These are phyloP conservation scores for Babesia sp. DNA, from an alignment of 169 alveolate genomes.

Conservation along the genomic window DNA sequence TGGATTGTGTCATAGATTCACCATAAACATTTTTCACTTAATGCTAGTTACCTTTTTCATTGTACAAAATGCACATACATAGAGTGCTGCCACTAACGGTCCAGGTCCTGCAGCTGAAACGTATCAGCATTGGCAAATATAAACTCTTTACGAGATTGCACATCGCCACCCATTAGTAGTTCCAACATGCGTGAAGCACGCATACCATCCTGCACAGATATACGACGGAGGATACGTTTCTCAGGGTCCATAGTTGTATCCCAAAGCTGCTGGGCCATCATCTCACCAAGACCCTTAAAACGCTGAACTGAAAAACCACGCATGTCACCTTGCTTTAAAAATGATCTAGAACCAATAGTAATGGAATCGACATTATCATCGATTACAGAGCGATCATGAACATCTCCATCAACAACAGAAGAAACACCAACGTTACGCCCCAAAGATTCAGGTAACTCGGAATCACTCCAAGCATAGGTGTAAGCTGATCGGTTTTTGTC, in stretches of 20 bases:
- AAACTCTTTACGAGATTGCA: constrained; percentile 74
- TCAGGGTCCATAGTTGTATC: constrained; percentile 82
- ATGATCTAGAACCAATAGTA: background rate
- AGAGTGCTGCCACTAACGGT: constrained; percentile 1
- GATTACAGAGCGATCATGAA: background rate
- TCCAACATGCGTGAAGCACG: constrained; percentile 68
- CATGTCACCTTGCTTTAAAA: background rate
- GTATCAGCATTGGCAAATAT: constrained; percentile 70
- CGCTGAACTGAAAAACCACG: constrained; percentile 72
- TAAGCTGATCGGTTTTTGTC: constrained; percentile 48
- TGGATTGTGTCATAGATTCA: too few relatives aligned
- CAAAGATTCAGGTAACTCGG: constrained; percentile 55
- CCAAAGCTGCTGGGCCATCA: constrained; percentile 85
- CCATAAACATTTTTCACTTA: background rate
- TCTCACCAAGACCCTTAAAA: constrained; percentile 84
- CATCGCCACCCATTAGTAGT: constrained; percentile 77
- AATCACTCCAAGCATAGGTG: constrained; percentile 65
- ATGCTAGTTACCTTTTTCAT: background rate
- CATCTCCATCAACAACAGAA: background rate
- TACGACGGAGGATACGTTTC: constrained; percentile 70
- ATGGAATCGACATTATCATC: background rate
- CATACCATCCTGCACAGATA: constrained; percentile 75
- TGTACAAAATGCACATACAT: too few relatives aligned
- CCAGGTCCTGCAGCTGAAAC: constrained; percentile 59
- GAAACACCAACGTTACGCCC: constrained; percentile 9